Percentiles rank a stretch among this genome's conserved stretches.
phyloP scores from a whole-genome alignment of 2,329 filamentous ascomycete species.

The Fusarium lateritium region DNA sequence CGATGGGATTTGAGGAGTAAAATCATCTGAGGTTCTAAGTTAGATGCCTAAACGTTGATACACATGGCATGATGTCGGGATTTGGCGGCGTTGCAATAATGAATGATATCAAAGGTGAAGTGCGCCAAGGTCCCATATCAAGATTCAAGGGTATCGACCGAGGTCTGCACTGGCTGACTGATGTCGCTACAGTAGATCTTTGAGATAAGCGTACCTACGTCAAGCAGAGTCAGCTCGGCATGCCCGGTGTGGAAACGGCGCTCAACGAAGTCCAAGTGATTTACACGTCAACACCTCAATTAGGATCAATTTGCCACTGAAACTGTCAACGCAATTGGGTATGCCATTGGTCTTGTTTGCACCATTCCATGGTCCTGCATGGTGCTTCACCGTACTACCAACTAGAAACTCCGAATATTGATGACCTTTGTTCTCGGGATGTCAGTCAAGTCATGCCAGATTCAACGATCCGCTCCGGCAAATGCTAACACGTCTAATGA shows the following conservation, averaged over 20 bases:
- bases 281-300: slow-evolving; percentile 27
- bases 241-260: slow-evolving; percentile 30
- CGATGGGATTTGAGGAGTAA: background rate
- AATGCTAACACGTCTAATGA: slow-evolving; percentile 16
- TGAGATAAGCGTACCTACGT: slow-evolving; percentile 31
- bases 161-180: slow-evolving; percentile 20
- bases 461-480: slow-evolving; percentile 6
- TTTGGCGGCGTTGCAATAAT: slow-evolving; percentile 14
- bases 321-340: slow-evolving; percentile 8
- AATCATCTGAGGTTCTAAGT: slow-evolving; percentile 17
- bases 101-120: slow-evolving; percentile 22
- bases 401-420: background rate
- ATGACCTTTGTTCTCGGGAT: slow-evolving; percentile 7
- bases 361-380: background rate
- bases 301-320: slow-evolving; percentile 34
- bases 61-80: slow-evolving; percentile 37
- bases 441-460: slow-evolving; percentile 13
- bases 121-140: slow-evolving; percentile 8
- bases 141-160: slow-evolving; percentile 12
- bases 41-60: background rate
- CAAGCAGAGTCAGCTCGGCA: slow-evolving; percentile 23
- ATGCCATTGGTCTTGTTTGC: slow-evolving; percentile 1
- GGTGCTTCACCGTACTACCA: background rate
- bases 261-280: slow-evolving; percentile 25
- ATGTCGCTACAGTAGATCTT: slow-evolving; percentile 23